Base-by-base conservation (phyloP, 2,329 filamentous ascomycete species). In the Tolypocladium tropicale region DNA sequence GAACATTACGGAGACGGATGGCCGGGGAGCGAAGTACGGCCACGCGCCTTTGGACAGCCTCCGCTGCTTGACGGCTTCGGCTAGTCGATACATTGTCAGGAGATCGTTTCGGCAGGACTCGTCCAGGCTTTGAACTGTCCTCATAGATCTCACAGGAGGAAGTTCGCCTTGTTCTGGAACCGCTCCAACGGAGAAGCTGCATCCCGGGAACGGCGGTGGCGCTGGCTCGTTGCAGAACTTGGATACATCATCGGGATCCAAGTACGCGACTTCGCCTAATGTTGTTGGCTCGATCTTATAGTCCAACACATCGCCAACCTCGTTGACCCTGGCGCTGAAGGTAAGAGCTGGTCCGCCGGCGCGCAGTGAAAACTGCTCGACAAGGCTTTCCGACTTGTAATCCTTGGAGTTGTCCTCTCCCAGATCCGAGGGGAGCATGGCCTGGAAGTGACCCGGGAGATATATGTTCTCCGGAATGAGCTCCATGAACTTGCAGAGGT, bases 401-500 rank as follows among this genome's bases (percentile, higher is more conserved):
- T 71, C 67, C 25, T 65, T 62, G 4, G 65, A 56, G 32, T 66
- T 58, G 5, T 65, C 62, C 28, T 65, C 54, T 4, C 67, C 67
- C 2, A 74, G 49, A 1, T 70, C 65, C 4, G 61, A 60, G 1
- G 79, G 76, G 52, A 88, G 70, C 83, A 88, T 87, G 53, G 77
- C 74, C 53, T 78, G 72, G 25, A 77, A 74, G 62, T 82, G 77
- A 2, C 83, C 82, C 4, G 80, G 74, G 21, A 85, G 73, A 60
- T 86, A 87, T 49, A 79, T 74, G n/a, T 79, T 83, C 62, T 82
- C 73, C 1, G 79, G 76, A 34, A 84, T 75, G 58, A 83, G 74
- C 57, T 84, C 78, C 50, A 89, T 83, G 63, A 82, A 81, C 58
- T 79, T 75, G 36, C 80, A 79, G 9, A 89, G 68, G 10, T 76